Conservation (phyloP, 495 filamentous ascomycete species). For the Xylaria venustula region DNA sequence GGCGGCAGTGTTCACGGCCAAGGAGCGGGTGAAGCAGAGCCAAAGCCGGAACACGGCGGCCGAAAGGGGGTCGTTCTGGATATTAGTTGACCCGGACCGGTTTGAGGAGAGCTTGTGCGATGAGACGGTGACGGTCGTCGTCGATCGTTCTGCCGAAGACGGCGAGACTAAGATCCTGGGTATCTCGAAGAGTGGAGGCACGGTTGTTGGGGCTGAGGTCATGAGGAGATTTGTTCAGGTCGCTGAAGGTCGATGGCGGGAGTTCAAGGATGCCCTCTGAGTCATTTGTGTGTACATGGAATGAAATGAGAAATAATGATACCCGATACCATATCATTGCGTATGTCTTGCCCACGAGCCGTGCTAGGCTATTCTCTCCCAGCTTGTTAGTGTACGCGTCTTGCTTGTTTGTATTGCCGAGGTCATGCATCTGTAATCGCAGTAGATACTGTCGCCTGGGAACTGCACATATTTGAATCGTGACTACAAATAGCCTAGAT, state of each 20-base stretch:
- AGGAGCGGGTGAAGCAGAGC: slow-evolving; percentile 42
- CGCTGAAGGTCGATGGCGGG: slow-evolving; percentile 42
- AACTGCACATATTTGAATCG: no score
- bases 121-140: slow-evolving; percentile 70
- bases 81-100: slow-evolving; percentile 84
- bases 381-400: background rate
- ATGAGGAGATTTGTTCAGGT: slow-evolving; percentile 40
- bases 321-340: slow-evolving; percentile 6
- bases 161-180: slow-evolving; percentile 58
- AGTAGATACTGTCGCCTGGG: no score
- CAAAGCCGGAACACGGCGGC: slow-evolving; percentile 38
- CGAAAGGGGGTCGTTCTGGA: slow-evolving; percentile 58
- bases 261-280: slow-evolving; percentile 24
- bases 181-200: slow-evolving; percentile 84
- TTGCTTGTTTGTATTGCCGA: background rate
- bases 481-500: no score
- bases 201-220: slow-evolving; percentile 35
- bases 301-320: slow-evolving; percentile 14
- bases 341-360: background rate
- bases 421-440: background rate
- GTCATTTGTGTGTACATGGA: background rate
- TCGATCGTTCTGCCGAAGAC: slow-evolving; percentile 55
- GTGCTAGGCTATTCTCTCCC: no score
- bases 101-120: slow-evolving; percentile 81
- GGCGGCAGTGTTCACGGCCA: slow-evolving; percentile 70